Evolutionary conservation across 306 rosid genomes (phyloP).

Genomic region (Dalbergia cochinchinensis): DNA sequence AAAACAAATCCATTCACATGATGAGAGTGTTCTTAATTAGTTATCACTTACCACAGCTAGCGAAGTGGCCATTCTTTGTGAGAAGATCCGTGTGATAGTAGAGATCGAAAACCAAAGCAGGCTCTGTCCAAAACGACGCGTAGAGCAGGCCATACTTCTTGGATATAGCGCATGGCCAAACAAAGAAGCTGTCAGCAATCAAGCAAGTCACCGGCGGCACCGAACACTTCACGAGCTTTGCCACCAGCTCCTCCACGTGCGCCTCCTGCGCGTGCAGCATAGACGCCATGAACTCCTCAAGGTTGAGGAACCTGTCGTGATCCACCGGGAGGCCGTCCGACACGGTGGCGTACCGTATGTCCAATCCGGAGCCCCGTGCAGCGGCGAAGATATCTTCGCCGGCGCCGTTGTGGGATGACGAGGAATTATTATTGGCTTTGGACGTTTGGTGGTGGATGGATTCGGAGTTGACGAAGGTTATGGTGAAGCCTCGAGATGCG

Average conservation of each 20-base stretch:
- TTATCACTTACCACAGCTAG: constrained; percentile 40
- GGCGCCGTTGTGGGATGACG: constrained; percentile 34
- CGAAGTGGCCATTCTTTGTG: constrained; percentile 57
- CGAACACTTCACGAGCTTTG: constrained; percentile 30
- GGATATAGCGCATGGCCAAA: constrained; percentile 62
- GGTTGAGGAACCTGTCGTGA: constrained; percentile 64
- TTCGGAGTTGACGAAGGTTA: constrained; percentile 68
- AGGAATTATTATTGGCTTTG: constrained; percentile 26
- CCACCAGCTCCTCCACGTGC: constrained; percentile 56
- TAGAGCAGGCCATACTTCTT: constrained; percentile 52
- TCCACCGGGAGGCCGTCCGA: constrained; percentile 64
- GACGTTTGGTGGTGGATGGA: constrained; percentile 59
- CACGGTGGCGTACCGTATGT: constrained; percentile 59
- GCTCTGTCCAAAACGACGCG: constrained; percentile 70
- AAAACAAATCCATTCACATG: no score
- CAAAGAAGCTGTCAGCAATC: constrained; percentile 67
- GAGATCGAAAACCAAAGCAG: constrained; percentile 63
- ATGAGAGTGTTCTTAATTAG: no score
- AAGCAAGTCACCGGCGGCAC: constrained; percentile 48
- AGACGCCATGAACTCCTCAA: constrained; percentile 59
- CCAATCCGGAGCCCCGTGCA: constrained; percentile 47
- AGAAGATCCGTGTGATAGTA: constrained; percentile 64
- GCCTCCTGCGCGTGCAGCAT: constrained; percentile 56
- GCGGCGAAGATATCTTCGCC: constrained; percentile 47
- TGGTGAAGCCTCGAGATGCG: constrained; percentile 61